Evolutionary conservation across 768 basidiomycete genomes (phyloP), one percentile per base, ranked within the genome.

Genomic region (Serpula lacrymans): DNA sequence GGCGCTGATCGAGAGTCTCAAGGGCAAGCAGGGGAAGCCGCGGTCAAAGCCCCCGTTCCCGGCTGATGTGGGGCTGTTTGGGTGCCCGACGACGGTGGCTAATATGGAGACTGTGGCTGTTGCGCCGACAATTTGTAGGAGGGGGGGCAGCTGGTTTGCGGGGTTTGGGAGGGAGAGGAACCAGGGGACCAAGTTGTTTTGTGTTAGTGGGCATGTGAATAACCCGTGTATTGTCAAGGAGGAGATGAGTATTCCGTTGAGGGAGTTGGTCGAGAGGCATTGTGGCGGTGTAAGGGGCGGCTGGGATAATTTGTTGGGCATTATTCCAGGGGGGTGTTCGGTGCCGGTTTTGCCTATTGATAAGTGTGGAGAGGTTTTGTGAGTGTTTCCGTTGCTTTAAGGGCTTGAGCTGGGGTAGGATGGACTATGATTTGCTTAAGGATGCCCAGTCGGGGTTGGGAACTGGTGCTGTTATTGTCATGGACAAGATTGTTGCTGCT

Each of bases 31-130:
- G 65, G 95, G 95, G 18, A 99, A 99, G 60, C 95, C 95, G 1
- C 78, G 95, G 37, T 72, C 98, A 50, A 99, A 99, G 72, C 95
- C 95, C 3, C 95, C 95, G 29, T 99, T 98, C 81, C 95, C 95
- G 3, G 95, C 95, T 41, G 95, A 98, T 48, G 95, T 98, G 33
- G 95, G 95, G 37, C 74, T 98, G 38, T 99, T 99, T 56, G 95
- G 95, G 1, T 96, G 92, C 62, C 95, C 95, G 1, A 87, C 92
- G 1, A 97, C 95, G 5, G 95, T 99, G 25, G 94, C 95, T 30
- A 98, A 98, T 55, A 94, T 99, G 31, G 95, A 99, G 72, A 99
- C 95, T 6, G 92, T 99, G 40, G 88, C 94, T 13, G 95, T 98
- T 22, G 93, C 95, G 1, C 95, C 95, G 1, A 98, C 95, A 1